phyloP scores from a whole-genome alignment of 306 rosid genomes.

The Heteromeles arbutifolia region DNA sequence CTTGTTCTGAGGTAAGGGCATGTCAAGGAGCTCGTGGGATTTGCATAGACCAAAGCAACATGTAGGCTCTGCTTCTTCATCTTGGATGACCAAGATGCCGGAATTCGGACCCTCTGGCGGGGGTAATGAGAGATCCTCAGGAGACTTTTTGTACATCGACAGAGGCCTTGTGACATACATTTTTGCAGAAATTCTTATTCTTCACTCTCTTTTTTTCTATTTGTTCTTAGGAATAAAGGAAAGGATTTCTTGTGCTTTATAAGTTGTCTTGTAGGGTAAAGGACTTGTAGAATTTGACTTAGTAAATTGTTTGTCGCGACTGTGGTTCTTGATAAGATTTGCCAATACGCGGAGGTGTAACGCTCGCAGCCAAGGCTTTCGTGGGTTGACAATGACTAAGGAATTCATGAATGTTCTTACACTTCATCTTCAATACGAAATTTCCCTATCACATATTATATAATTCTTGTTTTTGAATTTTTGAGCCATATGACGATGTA shows the following conservation, averaged over 20 bases:
- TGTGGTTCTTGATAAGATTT: background rate
- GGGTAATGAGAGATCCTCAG: slow-evolving; percentile 19
- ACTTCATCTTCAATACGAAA: background rate
- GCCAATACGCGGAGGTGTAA: background rate
- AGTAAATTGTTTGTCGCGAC: too few relatives aligned
- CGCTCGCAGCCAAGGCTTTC: too few relatives aligned
- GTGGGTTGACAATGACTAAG: background rate
- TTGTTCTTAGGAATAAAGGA: too few relatives aligned
- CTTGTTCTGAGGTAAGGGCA: slow-evolving; percentile 66
- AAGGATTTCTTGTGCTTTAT: too few relatives aligned
- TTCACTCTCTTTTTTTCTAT: too few relatives aligned
- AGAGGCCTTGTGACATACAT: slow-evolving; percentile 68
- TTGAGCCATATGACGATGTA: background rate
- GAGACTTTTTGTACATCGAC: slow-evolving; percentile 31
- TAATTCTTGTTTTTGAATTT: background rate
- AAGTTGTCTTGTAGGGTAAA: too few relatives aligned
- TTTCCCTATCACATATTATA: background rate
- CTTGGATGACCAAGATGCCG: slow-evolving; percentile 51
- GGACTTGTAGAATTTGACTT: too few relatives aligned
- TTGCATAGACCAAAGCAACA: slow-evolving; percentile 38
- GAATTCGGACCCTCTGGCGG: slow-evolving; percentile 55
- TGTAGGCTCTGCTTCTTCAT: slow-evolving; percentile 25
- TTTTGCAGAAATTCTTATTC: background rate
- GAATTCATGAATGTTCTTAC: background rate
- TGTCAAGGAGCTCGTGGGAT: slow-evolving; percentile 14